Base-by-base conservation (phyloP, 2,329 filamentous ascomycete genomes). In the Zalaria sp. region DNA sequence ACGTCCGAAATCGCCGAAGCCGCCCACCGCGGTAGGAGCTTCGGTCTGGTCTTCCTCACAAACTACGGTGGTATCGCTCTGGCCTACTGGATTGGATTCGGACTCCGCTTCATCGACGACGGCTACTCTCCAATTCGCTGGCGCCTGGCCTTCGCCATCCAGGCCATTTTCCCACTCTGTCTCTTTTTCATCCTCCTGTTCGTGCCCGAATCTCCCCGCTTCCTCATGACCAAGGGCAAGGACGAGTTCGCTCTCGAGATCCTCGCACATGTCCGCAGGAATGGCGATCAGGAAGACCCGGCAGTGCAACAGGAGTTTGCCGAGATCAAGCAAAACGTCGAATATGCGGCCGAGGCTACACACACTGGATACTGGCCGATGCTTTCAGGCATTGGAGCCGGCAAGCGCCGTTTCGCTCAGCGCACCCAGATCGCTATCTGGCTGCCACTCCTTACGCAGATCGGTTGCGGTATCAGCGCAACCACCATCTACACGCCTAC, bases 161-260 rank as follows among this genome's bases (percentile, higher is more conserved):
- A 64, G 56, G 63, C 25, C 65, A 51, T 73, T 39, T 64, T 73
- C 29, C 67, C 71, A 1, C 52, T 59, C 9, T 51, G 70, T 28
- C 57, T 72, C 42, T 59, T 65, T 2, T 53, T 66, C 1, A 62
- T 68, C 41, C 55, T 70, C 39, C 63, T 60, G 47, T 68, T 73
- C 39, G 64, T 75, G 3, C 75, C 76, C 0, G 77, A 81, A 47
- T 75, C 68, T 1, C 77, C 76, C 1, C 57, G 68, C 48, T 79
- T 69, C 67, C 56, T 77, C 27, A 62, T 77, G 35, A 65, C 67
- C 28, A 63, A 71, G 45, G 71, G 72, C 27, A 62, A 64, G 25
- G 44, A 55, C 1, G 65, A 72, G 3, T 62, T 75, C 49, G 73
- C 73, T 0, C 64, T 59, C 7, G 56, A 58, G 0, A 68, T 75